Base-by-base conservation (phyloP, 257 asterid species). In the Paulownia fortunei region DNA sequence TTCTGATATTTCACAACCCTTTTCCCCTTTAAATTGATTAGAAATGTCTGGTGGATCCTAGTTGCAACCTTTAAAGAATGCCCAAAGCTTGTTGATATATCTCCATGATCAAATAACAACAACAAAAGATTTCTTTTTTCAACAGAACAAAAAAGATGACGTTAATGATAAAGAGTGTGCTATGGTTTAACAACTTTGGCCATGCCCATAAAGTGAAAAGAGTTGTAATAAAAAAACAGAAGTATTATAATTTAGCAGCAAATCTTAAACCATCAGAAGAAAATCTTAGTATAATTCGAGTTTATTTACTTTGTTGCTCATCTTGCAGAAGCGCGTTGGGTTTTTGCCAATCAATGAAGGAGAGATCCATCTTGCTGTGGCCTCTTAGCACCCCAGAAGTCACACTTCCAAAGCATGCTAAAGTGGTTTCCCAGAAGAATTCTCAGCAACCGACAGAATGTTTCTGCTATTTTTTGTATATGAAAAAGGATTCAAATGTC, bases 281-380 rank as follows among this genome's bases (percentile, higher is more conserved):
- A 41, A n/a, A n/a, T n/a, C n/a, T n/a, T n/a, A n/a, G n/a, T n/a
- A n/a, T n/a, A 12, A 12, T 87, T 26, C 12, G 7, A 4, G 13
- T 16, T 65, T 54, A 5, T 15, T 65, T 36, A 23, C 12, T 7
- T 52, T 26, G 12, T 46, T 55, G 10, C 11, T 72, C 6, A 72
- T 76, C 84, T 77, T 86, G 87, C 97, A 94, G 98, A 94, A 84
- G 83, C 90, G 91, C 30, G 97, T 94, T 47, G 96, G 93, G 12
- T 94, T 94, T 82, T 73, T 84, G 89, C 92, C 96, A 0, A 52
- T 90, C 4, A 83, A 68, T 4, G 92, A 89, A 82, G 90, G 89
- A 55, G 96, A 94, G 72, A 87, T 86, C 68, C 97, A 84, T 52
- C 34, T 85, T 59, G 92, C 88, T 0, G 82, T 81, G 54, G 82